Evolutionary conservation across 495 filamentous ascomycete species (phyloP), one percentile per base, ranked within the genome.

Genomic region (Xylaria palmicola): DNA sequence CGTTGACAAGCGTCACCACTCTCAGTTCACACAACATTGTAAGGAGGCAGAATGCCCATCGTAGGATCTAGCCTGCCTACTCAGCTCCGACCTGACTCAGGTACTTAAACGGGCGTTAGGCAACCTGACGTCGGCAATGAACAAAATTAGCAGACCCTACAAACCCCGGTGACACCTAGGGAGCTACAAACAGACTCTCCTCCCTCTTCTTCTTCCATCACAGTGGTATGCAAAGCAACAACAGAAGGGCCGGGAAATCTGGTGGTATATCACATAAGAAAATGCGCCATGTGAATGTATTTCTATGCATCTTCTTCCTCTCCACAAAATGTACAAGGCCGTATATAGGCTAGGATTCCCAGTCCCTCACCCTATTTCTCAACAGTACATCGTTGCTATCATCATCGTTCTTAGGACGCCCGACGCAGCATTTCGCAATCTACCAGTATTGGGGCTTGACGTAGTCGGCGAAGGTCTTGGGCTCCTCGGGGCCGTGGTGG

Each of bases 401-500:
- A 30, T 41, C 54, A 34, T 34, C 53, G 20, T 29, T 0, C 6
- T 19, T 20, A 6, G 1, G 24, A 3, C 3, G 34, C 19, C 4
- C 24, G 49, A 24, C 36, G 6, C 19, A 0, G 30, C 9, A 24
- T 6, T 29, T 22, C 3, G 30, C 17, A 13, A 36, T 55, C 69
- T 90, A 97, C 82, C 86, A 85, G 84, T 98, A 98, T 69, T 94
- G 83, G 29, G 91, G 90, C 85, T 88, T 89, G 74, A 98, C 89
- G 79, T 79, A 97, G 84, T 98, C 88, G 74, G 89, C 90, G 65
- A 96, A 91, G 59, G 89, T 96, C 87, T 94, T 93, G 72, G 91
- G 90, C 79, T 94, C 90, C 75, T 84, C 83, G 72, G 81, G 85
- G 70, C 78, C 76, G 67, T 84, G 83, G 77, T 76, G 72, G 70